phyloP scores from a whole-genome alignment of 1,284 basidiomycete species.

The Rhodotorula sp. region DNA sequence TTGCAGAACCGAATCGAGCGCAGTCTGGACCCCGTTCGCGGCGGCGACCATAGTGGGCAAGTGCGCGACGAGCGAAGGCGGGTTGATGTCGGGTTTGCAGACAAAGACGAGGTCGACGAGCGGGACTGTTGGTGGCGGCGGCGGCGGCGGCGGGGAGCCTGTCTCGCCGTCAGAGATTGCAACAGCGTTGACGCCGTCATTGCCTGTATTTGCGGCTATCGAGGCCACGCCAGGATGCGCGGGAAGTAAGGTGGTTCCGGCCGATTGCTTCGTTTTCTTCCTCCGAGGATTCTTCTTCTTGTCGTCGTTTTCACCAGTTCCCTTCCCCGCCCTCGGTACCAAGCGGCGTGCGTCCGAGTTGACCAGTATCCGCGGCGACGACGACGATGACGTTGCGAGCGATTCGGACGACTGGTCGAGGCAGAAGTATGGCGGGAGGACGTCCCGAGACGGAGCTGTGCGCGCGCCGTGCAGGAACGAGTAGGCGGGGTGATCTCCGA shows the following conservation, averaged over 20 bases:
- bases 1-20: constrained; percentile 14
- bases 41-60: constrained; percentile 39
- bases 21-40: constrained; percentile 35
- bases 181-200: neutral
- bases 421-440: neutral
- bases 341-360: constrained; percentile 13
- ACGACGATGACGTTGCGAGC: neutral
- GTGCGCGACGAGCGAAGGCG: constrained; percentile 42
- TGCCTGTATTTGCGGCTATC: neutral
- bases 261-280: neutral
- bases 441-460: neutral
- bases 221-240: neutral
- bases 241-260: neutral
- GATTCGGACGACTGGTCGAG: neutral
- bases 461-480: constrained; percentile 1
- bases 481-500: constrained; percentile 16
- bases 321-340: no score
- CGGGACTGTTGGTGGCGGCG: constrained; percentile 4
- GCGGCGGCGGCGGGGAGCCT: neutral
- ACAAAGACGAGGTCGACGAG: constrained; percentile 39
- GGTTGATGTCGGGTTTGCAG: constrained; percentile 43
- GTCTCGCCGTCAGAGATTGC: neutral
- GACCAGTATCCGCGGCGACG: constrained; percentile 3
- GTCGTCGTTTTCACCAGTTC: no score
- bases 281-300: no score